Evolutionary conservation across 2,329 filamentous ascomycete genomes (phyloP).

Genomic region (Tolypocladium tundrense): DNA sequence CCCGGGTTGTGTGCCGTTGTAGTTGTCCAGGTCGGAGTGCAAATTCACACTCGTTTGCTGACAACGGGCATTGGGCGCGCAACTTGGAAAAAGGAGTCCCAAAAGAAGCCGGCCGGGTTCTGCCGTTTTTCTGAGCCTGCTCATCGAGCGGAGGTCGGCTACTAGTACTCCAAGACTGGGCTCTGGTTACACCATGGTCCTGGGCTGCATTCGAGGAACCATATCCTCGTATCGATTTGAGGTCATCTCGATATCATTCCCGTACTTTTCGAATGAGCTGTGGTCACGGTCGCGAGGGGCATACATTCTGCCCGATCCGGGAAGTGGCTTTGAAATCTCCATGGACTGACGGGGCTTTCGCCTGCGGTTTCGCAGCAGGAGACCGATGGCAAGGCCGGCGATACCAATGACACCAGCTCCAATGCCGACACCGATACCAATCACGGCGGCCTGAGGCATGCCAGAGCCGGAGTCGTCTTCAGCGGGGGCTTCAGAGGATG

Average conservation of each 20-base stretch:
- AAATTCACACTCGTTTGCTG: not conserved
- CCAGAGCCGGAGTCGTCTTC: constrained; percentile 10
- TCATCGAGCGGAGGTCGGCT: not conserved
- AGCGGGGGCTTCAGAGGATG: constrained; percentile 1
- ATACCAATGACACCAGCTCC: constrained; percentile 30
- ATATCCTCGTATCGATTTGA: constrained; percentile 48
- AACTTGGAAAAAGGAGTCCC: not conserved
- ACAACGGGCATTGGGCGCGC: not conserved
- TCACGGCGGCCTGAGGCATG: constrained; percentile 33
- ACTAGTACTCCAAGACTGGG: not conserved
- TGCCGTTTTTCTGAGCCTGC: not conserved
- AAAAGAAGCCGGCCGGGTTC: not conserved
- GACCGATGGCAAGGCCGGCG: constrained; percentile 25
- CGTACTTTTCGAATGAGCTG: constrained; percentile 25
- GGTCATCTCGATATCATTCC: constrained; percentile 38
- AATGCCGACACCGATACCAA: constrained; percentile 38
- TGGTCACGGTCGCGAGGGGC: constrained; percentile 19
- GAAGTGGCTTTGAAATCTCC: constrained; percentile 42
- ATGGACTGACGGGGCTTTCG: constrained; percentile 16
- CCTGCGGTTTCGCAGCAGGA: constrained; percentile 23
- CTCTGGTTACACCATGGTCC: constrained; percentile 26
- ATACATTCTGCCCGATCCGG: constrained; percentile 30
- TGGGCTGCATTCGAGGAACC: constrained; percentile 39
- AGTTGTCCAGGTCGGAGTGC: not conserved
- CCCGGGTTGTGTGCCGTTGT: not conserved